Percentiles rank a stretch among this genome's conserved stretches.
Evolutionary conservation across 2,329 filamentous ascomycete species (phyloP).

Genomic region (Cercospora beticola): DNA sequence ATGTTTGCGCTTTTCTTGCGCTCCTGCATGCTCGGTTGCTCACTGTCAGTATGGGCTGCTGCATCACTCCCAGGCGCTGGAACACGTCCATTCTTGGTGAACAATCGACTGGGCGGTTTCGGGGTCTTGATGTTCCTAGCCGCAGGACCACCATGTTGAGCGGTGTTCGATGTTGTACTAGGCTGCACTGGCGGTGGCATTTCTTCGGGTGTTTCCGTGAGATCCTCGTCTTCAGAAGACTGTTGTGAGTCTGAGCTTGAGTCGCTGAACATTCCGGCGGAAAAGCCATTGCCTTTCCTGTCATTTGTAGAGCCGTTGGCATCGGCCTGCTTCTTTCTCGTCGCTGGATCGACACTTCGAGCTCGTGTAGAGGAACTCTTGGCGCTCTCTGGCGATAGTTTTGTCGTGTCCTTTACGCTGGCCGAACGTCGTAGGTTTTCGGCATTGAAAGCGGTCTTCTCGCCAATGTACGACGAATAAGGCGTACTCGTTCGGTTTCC

Average conservation of each 20-base stretch:
- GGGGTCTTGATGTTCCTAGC: constrained; percentile 37
- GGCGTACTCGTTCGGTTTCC: constrained; percentile 52
- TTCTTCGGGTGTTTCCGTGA: constrained; percentile 14
- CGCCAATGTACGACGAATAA: constrained; percentile 56
- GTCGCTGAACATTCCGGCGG: constrained; percentile 15
- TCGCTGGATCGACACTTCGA: constrained; percentile 19
- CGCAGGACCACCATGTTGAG: constrained; percentile 18
- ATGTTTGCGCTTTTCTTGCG: constrained; percentile 36
- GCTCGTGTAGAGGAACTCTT: constrained; percentile 30
- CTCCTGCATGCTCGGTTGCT: constrained; percentile 32
- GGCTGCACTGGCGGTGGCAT: neutral
- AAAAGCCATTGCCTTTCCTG: constrained; percentile 1
- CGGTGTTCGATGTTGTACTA: constrained; percentile 9
- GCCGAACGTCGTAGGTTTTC: constrained; percentile 54
- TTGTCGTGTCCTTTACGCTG: constrained; percentile 50
- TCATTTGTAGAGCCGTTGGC: constrained; percentile 3
- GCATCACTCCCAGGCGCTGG: constrained; percentile 11
- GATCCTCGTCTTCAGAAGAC: constrained; percentile 10
- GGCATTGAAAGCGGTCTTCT: constrained; percentile 57
- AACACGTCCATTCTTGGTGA: constrained; percentile 24
- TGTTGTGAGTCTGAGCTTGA: constrained; percentile 1
- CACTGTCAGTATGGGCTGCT: constrained; percentile 21
- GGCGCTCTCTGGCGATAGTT: constrained; percentile 29
- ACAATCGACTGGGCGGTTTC: constrained; percentile 33
- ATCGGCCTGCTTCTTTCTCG: constrained; percentile 18